Percentiles rank a stretch among this genome's conserved stretches.
phyloP scores from a whole-genome alignment of 306 rosid genomes.

The Pyrus pyrifolia region DNA sequence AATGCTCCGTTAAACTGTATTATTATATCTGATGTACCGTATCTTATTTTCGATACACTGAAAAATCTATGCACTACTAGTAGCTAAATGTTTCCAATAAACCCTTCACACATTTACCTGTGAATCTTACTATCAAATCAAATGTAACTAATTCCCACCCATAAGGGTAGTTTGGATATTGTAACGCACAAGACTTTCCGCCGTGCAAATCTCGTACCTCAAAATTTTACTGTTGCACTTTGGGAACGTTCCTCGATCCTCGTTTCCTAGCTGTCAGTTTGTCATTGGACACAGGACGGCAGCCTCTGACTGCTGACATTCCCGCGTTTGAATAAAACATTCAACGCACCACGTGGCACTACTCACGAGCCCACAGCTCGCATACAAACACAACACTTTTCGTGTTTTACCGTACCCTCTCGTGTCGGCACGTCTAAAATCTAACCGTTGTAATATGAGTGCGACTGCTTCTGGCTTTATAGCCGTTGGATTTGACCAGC shows the following conservation, averaged over 20 bases:
- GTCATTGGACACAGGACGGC: neutral
- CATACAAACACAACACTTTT: neutral
- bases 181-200: neutral
- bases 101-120: too few species aligned
- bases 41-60: rapidly evolving
- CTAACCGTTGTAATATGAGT: neutral
- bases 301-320: slow-evolving; percentile 1
- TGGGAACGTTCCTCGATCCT: slow-evolving; percentile 8
- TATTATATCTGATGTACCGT: rapidly evolving
- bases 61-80: too few species aligned
- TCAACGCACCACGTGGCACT: slow-evolving; percentile 10
- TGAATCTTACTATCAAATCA: too few species aligned
- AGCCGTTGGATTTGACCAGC: neutral
- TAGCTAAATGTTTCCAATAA: too few species aligned
- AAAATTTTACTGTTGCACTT: too few species aligned
- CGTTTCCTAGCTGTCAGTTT: neutral
- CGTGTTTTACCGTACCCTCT: neutral
- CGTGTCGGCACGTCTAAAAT: neutral
- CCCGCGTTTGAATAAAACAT: neutral
- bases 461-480: neutral
- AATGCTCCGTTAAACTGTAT: too few species aligned
- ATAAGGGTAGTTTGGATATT: neutral
- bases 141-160: neutral
- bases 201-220: neutral
- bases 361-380: neutral